phyloP scores from a whole-genome alignment of 176 grass and related monocot genomes.

The Phyllostachys edulis region DNA sequence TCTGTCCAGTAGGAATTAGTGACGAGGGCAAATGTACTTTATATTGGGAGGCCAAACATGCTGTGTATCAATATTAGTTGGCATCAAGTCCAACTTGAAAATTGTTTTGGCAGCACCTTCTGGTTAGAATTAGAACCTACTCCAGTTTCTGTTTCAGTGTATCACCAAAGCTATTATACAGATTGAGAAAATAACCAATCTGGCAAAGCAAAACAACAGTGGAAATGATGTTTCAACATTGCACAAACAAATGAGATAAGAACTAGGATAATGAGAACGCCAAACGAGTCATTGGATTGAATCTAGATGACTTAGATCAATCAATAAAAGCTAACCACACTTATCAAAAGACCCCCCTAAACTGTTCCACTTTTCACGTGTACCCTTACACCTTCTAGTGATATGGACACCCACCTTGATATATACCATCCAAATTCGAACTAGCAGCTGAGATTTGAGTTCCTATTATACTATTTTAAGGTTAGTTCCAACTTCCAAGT shows the following conservation, averaged over 20 bases:
- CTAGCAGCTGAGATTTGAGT: neutral
- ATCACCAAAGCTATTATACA: neutral
- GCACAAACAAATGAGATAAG: neutral
- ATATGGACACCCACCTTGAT: neutral
- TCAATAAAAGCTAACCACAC: neutral
- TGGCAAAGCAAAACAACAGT: neutral
- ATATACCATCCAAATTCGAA: neutral
- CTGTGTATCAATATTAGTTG: neutral
- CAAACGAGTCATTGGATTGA: neutral
- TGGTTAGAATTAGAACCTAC: neutral
- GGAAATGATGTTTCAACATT: neutral
- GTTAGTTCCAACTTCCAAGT: neutral
- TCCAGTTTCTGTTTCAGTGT: too few species aligned
- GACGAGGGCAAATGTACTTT: neutral
- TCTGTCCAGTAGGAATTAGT: neutral
- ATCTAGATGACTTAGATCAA: neutral
- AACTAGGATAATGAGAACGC: neutral
- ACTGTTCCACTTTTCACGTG: neutral
- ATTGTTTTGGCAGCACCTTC: neutral
- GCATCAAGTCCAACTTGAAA: neutral
- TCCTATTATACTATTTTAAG: slow-evolving; percentile 11
- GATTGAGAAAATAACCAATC: neutral
- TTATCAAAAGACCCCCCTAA: neutral
- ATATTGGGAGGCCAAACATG: neutral
- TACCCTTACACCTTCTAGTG: neutral